Conservation (phyloP, 1,284 basidiomycete genomes). For the Marasmius fiardii region DNA sequence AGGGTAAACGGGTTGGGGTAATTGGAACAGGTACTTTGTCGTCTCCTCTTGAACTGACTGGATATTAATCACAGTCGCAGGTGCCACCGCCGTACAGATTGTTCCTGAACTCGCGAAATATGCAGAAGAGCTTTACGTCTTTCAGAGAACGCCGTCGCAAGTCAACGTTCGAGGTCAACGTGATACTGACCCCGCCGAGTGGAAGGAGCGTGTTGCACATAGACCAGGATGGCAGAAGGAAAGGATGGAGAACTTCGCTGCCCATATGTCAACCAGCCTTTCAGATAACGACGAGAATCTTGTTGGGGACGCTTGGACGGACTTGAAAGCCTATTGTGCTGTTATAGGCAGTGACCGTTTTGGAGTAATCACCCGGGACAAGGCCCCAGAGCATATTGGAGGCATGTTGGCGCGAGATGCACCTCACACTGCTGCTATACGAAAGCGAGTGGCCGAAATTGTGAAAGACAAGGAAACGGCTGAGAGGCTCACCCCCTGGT, state of each 20-base stretch:
- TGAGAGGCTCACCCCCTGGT: constrained; percentile 14
- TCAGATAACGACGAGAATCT: constrained; percentile 1
- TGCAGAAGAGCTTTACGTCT: constrained; percentile 17
- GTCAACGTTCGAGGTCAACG: constrained; percentile 18
- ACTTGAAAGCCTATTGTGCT: constrained; percentile 3
- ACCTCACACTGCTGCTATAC: constrained; percentile 8
- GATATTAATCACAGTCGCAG: not conserved
- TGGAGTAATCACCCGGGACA: constrained; percentile 11
- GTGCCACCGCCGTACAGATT: constrained; percentile 17
- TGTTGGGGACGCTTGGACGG: constrained; percentile 15
- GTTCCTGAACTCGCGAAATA: constrained; percentile 17
- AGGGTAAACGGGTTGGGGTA: constrained; percentile 16
- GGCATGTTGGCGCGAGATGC: constrained; percentile 12
- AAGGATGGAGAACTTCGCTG: constrained; percentile 11
- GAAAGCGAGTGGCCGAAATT: constrained; percentile 11
- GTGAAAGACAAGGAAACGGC: constrained; percentile 16
- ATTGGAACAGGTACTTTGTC: constrained; percentile 10
- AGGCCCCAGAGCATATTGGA: constrained; percentile 12
- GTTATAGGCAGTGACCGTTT: constrained; percentile 9
- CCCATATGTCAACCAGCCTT: not conserved
- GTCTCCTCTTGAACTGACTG: not conserved
- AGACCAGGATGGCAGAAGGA: constrained; percentile 11
- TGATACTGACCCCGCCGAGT: constrained; percentile 3
- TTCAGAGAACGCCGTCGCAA: constrained; percentile 18
- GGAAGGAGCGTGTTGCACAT: constrained; percentile 9